Conservation (phyloP, 2,329 filamentous ascomycete species). For the Cordyceps cateniannulata region DNA sequence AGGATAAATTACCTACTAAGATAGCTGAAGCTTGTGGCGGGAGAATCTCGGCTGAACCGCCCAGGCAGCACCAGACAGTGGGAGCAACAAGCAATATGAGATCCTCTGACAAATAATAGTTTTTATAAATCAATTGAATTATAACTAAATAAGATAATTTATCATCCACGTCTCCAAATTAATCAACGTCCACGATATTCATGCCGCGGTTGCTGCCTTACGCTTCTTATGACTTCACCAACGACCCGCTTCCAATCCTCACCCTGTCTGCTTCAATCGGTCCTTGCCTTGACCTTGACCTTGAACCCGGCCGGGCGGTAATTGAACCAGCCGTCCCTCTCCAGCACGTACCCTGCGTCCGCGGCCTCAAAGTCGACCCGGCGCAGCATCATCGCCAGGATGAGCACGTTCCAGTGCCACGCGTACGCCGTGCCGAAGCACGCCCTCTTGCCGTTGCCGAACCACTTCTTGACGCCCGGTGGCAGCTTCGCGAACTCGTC, state of each 20-base stretch:
- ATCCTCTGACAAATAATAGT: too few relatives aligned
- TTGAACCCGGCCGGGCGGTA: slow-evolving; percentile 40
- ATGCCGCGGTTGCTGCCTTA: background rate
- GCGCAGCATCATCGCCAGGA: slow-evolving; percentile 35
- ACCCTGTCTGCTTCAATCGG: background rate
- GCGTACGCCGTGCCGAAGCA: slow-evolving; percentile 48
- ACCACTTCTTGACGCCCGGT: slow-evolving; percentile 41
- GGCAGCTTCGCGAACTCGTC: slow-evolving; percentile 37
- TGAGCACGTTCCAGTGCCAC: slow-evolving; percentile 37
- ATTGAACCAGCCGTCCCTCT: slow-evolving; percentile 48
- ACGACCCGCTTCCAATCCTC: background rate
- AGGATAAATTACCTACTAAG: slow-evolving; percentile 4
- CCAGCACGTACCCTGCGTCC: slow-evolving; percentile 33
- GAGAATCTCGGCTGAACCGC: slow-evolving; percentile 8
- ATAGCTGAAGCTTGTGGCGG: slow-evolving; percentile 1
- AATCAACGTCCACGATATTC: background rate
- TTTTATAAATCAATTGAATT: background rate
- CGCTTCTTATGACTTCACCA: background rate
- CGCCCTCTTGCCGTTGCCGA: slow-evolving; percentile 44
- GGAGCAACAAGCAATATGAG: background rate
- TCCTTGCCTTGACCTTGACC: slow-evolving; percentile 35
- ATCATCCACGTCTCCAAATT: background rate
- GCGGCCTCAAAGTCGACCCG: slow-evolving; percentile 40
- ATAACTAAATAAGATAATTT: background rate
- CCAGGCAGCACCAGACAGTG: background rate